A percentile compares a stretch with the other conserved stretches of the same genome.
Conservation (phyloP, 1,139 yeast species). For the Diutina neorugosa region DNA sequence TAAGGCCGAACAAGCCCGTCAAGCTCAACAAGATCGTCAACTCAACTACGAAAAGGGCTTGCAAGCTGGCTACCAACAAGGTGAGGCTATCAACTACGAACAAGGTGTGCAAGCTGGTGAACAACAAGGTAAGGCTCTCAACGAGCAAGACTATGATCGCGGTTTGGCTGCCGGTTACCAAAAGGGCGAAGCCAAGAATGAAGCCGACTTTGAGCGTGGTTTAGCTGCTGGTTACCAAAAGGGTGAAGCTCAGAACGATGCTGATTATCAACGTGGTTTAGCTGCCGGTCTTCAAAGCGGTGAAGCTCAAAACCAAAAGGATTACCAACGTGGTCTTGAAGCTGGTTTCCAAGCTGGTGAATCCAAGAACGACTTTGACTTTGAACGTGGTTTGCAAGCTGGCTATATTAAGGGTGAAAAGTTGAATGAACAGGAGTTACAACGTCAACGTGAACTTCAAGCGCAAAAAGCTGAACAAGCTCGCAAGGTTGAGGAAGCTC, state of each 20-base stretch:
- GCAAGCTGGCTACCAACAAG: background rate
- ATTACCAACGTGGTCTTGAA: background rate
- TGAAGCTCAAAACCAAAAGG: background rate
- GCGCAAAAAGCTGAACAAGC: background rate
- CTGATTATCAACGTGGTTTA: background rate
- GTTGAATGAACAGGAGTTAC: background rate
- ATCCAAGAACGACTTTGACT: background rate
- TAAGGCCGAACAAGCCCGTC: background rate
- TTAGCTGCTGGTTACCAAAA: background rate
- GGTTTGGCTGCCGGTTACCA: background rate
- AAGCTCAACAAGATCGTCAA: background rate
- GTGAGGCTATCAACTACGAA: background rate
- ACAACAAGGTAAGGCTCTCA: no score
- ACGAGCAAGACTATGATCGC: background rate
- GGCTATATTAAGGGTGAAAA: background rate
- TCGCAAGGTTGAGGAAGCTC: background rate
- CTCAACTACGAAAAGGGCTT: background rate
- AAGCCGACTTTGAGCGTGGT: background rate
- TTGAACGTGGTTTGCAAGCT: no score
- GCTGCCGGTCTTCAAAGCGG: background rate
- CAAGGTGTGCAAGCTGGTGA: background rate
- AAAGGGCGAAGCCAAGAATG: background rate
- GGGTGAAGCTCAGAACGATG: background rate
- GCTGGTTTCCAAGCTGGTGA: background rate
- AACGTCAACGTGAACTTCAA: background rate